A percentile compares a stretch with the other conserved stretches of the same genome.
phyloP scores from a whole-genome alignment of 2,329 filamentous ascomycete species.

The Penicillium sp. region DNA sequence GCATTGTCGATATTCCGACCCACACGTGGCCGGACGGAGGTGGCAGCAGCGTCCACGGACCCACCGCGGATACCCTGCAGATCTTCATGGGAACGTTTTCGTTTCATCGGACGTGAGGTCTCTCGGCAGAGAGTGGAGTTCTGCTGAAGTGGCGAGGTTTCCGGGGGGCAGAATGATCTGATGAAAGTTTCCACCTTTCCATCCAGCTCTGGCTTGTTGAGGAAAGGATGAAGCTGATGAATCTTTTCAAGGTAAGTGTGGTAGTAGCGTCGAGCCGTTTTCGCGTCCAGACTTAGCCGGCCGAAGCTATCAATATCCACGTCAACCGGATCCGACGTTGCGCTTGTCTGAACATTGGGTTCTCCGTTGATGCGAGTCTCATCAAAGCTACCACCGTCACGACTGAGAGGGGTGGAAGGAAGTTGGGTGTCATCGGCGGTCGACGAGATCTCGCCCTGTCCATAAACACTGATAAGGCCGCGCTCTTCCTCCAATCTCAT shows the following conservation, averaged over 20 bases:
- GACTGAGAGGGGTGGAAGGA: slow-evolving; percentile 23
- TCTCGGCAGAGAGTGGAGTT: slow-evolving; percentile 17
- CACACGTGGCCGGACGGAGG: slow-evolving; percentile 26
- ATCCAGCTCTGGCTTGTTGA: slow-evolving; percentile 54
- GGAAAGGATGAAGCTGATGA: slow-evolving; percentile 63
- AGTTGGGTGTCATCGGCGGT: slow-evolving; percentile 50
- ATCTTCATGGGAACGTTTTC: slow-evolving; percentile 39
- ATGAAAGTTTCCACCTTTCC: slow-evolving; percentile 54
- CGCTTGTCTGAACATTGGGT: neutral
- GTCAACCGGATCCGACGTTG: slow-evolving; percentile 27
- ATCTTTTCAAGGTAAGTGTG: slow-evolving; percentile 59
- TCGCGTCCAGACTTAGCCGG: slow-evolving; percentile 52
- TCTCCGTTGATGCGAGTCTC: slow-evolving; percentile 8
- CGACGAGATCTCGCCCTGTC: slow-evolving; percentile 72
- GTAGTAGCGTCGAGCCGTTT: slow-evolving; percentile 51
- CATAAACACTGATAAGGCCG: slow-evolving; percentile 72
- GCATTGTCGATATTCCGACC: slow-evolving; percentile 71
- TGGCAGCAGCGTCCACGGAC: slow-evolving; percentile 10
- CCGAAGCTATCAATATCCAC: slow-evolving; percentile 53
- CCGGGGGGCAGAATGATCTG: slow-evolving; percentile 43
- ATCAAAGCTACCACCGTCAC: slow-evolving; percentile 5
- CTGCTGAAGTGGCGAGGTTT: slow-evolving; percentile 5
- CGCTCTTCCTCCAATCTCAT: slow-evolving; percentile 72
- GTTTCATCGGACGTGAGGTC: slow-evolving; percentile 32
- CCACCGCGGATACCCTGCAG: slow-evolving; percentile 26